These are phyloP conservation scores for Candida alai DNA, from an alignment of 805 yeast genomes.

Conservation along the genomic window DNA sequence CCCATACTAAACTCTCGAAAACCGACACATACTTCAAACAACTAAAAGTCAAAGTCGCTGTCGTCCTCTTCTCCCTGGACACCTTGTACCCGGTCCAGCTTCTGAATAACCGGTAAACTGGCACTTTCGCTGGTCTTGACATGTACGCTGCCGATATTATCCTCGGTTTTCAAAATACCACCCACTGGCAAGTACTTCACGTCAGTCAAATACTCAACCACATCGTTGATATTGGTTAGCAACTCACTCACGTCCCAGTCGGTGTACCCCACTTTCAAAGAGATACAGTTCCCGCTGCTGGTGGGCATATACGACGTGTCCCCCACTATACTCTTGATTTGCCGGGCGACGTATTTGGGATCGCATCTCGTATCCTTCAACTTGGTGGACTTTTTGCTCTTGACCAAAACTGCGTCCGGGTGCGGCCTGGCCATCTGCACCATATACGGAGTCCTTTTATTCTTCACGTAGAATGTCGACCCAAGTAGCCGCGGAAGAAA, in stretches of 20 bases:
- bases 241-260: slow-evolving; percentile 42
- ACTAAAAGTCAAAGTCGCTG: slow-evolving; percentile 17
- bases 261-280: slow-evolving; percentile 57
- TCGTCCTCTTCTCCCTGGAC: slow-evolving; percentile 10
- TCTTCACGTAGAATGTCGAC: slow-evolving; percentile 56
- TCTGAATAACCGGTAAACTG: slow-evolving; percentile 50
- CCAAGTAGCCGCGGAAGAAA: slow-evolving; percentile 58
- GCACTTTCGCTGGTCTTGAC: slow-evolving; percentile 65
- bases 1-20: too few relatives aligned
- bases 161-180: slow-evolving; percentile 44
- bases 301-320: slow-evolving; percentile 60
- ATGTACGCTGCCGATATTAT: slow-evolving; percentile 48
- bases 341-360: slow-evolving; percentile 58
- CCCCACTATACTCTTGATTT: slow-evolving; percentile 58
- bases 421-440: slow-evolving; percentile 53
- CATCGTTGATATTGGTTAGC: slow-evolving; percentile 50
- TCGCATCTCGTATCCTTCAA: slow-evolving; percentile 60
- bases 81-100: slow-evolving; percentile 1
- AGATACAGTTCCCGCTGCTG: slow-evolving; percentile 56
- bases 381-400: slow-evolving; percentile 19
- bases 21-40: too few relatives aligned
- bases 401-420: slow-evolving; percentile 17
- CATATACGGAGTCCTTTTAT: slow-evolving; percentile 65
- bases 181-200: slow-evolving; percentile 50
- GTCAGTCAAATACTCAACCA: slow-evolving; percentile 45